Evolutionary conservation across 2,329 filamentous ascomycete species (phyloP).

Genomic region (Xylariales sp.): DNA sequence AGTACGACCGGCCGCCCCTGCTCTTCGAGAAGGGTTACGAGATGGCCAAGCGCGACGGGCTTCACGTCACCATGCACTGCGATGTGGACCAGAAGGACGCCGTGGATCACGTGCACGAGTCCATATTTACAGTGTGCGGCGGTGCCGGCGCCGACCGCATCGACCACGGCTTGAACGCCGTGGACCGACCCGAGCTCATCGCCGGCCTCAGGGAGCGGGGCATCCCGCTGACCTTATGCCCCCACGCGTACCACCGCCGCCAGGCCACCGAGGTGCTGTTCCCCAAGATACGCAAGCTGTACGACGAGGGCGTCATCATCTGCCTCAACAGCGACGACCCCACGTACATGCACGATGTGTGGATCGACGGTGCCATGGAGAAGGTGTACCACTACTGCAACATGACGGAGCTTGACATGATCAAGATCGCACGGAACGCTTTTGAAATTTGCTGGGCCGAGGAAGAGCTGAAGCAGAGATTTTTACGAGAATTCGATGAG

Average conservation of each 20-base stretch:
- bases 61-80: constrained; percentile 44
- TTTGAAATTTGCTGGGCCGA: constrained; percentile 44
- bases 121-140: constrained; percentile 22
- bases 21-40: constrained; percentile 37
- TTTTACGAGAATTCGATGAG: constrained; percentile 19
- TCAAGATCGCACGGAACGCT: constrained; percentile 33
- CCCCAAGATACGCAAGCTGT: constrained; percentile 36
- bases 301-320: constrained; percentile 39
- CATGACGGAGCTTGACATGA: constrained; percentile 36
- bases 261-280: constrained; percentile 37
- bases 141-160: constrained; percentile 31
- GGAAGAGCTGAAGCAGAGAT: constrained; percentile 26
- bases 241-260: constrained; percentile 35
- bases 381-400: constrained; percentile 35
- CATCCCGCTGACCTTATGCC: constrained; percentile 36
- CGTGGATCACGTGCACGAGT: constrained; percentile 35
- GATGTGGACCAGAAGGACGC: constrained; percentile 47
- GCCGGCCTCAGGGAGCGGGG: constrained; percentile 22
- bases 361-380: constrained; percentile 42
- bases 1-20: constrained; percentile 37
- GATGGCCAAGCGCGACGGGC: constrained; percentile 31
- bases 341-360: constrained; percentile 44
- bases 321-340: constrained; percentile 45
- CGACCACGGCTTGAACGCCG: constrained; percentile 36
- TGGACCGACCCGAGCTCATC: constrained; percentile 27